Evolutionary conservation across 208 protist species (phyloP), one percentile per base, ranked within the genome.

Genomic region (Acanthamoeba castellanii): DNA sequence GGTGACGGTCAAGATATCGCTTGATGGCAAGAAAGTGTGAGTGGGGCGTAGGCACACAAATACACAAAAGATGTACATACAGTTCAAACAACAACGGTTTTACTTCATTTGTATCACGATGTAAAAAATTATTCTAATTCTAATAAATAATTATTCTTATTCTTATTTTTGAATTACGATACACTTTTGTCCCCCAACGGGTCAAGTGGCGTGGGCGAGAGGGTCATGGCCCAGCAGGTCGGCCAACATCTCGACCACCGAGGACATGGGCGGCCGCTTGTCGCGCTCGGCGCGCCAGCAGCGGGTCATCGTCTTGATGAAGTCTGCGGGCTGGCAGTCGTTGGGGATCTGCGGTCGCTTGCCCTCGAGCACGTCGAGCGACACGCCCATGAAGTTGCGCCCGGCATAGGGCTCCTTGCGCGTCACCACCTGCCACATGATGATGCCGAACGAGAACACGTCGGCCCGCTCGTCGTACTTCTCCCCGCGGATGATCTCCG

Each of bases 381-480:
- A 30, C 82, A 89, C 82, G 82, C 82, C 82, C 82, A 89, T 89
- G 47, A 89, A 89, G 82, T 89, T 64, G 34, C 82, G 9, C 47
- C 47, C 82, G 2, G 82, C 82, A 18, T 37, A 89, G 52, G 82
- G 82, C 82, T 89, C 59, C 82, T 64, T 89, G 82, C 30, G 82
- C 11, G 82, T 89, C 9, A 64, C 32, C 30, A 66, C 82, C 47
- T 89, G 82, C 82, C 82, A 89, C 82, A 89, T 89, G 42, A 89
- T 32, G 50, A 89, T 89, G 59, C 47, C 82, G 59, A 89, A 89
- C 52, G 52, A 68, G 82, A 37, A 89, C 82, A 89, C 82, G 42
- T 89, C 82, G n/a, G 82, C 82, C 20, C 32, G 59, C 82, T 89
- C 82, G 50, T 57, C 32, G 82, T 89, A 89, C 82, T 89, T 89